phyloP scores from a whole-genome alignment of 2,329 filamentous ascomycete genomes.

The Emericellopsis cladophorae region DNA sequence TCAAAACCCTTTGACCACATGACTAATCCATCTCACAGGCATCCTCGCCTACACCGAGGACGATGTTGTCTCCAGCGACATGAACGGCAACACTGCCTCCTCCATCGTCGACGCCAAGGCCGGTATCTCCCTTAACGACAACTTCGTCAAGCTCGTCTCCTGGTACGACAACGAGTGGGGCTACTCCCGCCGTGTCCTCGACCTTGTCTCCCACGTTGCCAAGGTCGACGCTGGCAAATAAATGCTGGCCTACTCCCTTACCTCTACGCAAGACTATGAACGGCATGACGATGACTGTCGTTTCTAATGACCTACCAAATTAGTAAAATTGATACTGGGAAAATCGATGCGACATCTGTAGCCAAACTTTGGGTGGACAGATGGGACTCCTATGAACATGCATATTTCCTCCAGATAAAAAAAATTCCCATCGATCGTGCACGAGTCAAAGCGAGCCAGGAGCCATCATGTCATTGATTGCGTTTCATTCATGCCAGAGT shows the following conservation, averaged over 20 bases:
- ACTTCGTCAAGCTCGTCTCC: slow-evolving; percentile 96
- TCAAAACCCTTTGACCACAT: slow-evolving; percentile 5
- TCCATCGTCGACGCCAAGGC: slow-evolving; percentile 99
- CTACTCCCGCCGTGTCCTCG: slow-evolving; percentile 90
- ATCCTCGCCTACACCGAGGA: slow-evolving; percentile 95
- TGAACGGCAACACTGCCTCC: slow-evolving; percentile 85
- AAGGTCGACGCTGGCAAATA: slow-evolving; percentile 57
- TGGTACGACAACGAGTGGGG: slow-evolving; percentile 99
- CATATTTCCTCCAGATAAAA: no score
- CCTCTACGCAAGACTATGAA: neutral
- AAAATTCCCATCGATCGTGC: no score
- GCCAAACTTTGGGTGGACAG: no score
- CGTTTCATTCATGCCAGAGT: no score
- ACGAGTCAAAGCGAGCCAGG: no score
- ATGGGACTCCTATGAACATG: no score
- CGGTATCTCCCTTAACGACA: slow-evolving; percentile 94
- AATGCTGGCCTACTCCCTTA: slow-evolving; percentile 4
- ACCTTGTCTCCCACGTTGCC: slow-evolving; percentile 68
- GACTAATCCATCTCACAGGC: slow-evolving; percentile 30
- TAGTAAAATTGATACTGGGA: neutral
- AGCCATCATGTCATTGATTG: no score
- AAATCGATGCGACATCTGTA: no score
- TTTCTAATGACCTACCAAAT: neutral
- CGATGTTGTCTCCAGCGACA: slow-evolving; percentile 84
- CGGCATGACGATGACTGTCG: neutral